Percentiles rank a stretch among this genome's conserved stretches.
These are phyloP conservation scores for Camellia granthamiana DNA, from an alignment of 148 eudicot genomes.

Conservation along the genomic window DNA sequence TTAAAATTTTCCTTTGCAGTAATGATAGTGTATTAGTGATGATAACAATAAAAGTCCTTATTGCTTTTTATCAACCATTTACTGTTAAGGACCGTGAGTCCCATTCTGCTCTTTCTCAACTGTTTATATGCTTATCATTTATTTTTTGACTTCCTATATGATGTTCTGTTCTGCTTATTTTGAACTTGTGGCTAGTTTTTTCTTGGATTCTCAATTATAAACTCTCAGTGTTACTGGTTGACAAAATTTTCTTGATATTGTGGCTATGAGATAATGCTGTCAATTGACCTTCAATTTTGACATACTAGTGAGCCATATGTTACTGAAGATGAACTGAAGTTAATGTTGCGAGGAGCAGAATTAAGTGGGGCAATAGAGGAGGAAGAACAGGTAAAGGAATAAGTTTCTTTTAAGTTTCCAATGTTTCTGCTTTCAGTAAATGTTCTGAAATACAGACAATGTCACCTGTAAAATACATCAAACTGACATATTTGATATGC, in stretches of 20 bases:
- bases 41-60: neutral
- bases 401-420: neutral
- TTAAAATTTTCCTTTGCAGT: too few relatives aligned
- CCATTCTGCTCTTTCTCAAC: neutral
- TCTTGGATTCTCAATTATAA: neutral
- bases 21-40: too few relatives aligned
- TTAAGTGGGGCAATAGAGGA: slow-evolving; percentile 97
- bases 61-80: neutral
- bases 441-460: too few relatives aligned
- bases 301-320: slow-evolving; percentile 83
- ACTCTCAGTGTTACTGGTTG: neutral
- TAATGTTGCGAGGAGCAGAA: slow-evolving; percentile 98
- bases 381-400: slow-evolving; percentile 81
- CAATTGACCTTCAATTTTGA: slow-evolving; percentile 21
- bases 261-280: neutral
- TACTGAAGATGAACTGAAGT: slow-evolving; percentile 92
- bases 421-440: neutral
- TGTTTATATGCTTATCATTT: neutral
- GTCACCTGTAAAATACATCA: too few relatives aligned
- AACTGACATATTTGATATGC: too few relatives aligned
- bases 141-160: slow-evolving; percentile 3
- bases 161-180: slow-evolving; percentile 1
- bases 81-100: neutral
- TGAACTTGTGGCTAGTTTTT: neutral
- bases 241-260: neutral